Base-by-base conservation (phyloP, 495 filamentous ascomycete species). In the Penicillium silybi region DNA sequence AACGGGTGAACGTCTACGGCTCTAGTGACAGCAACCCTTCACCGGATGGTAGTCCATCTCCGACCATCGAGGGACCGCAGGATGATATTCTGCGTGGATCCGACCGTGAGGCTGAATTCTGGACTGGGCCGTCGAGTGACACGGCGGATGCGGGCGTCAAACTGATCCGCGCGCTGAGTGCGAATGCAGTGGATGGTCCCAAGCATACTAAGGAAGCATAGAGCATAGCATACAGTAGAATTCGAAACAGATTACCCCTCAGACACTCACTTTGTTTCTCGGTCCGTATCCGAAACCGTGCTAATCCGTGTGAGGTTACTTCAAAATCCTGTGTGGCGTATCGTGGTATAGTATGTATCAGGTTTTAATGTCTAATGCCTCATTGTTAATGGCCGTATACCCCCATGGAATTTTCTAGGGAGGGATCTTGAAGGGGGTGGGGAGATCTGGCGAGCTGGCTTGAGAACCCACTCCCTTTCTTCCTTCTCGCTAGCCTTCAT, bases 1-100 rank as follows among this genome's bases (percentile, higher is more conserved):
- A 75, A 10, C 53, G 53, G 7, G 71, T 75, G 7, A 69, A 68
- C 37, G 69, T 74, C 0, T 73, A 72, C 41, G 57, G 54, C n/a
- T 43, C 48, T 0, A 60, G 41, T 16, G 66, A 66, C 11, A 41
- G 26, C 4, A 42, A 27, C 6, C 44, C 39, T 0, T 50, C 54
- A 1, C 35, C 46, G 10, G 63, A 64, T 8, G 63, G 55, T 0
- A 50, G 46, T 6, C 52, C 60, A 0, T 54, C 55, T 10, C 57
- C 60, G 8, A 54, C 44, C 0, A 44, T 2, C 2, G 62, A 65
- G 17, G 39, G 57, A 20, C 49, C 59, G 3, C 56, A 61, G 8
- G 50, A 69, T 48, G 63, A 65, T 26, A 57, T 53, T 1, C 52
- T 68, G n/a, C 49, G 66, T 6, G 59, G 64, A 1, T 57, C 61